Evolutionary conservation across 2,329 filamentous ascomycete genomes (phyloP).

Genomic region (Herpotrichia juniperi): DNA sequence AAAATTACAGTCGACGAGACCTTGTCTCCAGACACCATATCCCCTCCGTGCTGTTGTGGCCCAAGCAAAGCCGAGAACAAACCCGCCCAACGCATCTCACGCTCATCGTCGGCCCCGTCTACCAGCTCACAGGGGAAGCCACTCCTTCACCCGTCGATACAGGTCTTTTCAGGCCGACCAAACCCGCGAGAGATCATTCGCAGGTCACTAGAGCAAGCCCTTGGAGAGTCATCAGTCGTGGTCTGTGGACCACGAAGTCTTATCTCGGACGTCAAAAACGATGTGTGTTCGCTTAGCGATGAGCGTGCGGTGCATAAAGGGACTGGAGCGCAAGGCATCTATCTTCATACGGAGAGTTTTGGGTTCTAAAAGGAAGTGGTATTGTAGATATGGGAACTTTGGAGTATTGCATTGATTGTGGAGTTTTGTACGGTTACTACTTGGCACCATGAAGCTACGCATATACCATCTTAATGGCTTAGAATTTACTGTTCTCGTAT

Average conservation of each 20-base stretch:
- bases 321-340: slow-evolving; percentile 69
- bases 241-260: slow-evolving; percentile 66
- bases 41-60: slow-evolving; percentile 23
- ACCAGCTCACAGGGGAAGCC: slow-evolving; percentile 15
- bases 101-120: slow-evolving; percentile 18
- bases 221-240: slow-evolving; percentile 67
- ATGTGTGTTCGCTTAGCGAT: slow-evolving; percentile 64
- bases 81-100: slow-evolving; percentile 13
- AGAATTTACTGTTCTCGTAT: no score
- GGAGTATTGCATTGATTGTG: neutral
- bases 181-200: slow-evolving; percentile 58
- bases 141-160: slow-evolving; percentile 40
- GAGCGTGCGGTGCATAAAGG: slow-evolving; percentile 72
- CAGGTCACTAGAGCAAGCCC: slow-evolving; percentile 61
- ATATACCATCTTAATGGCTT: no score
- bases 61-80: neutral
- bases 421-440: neutral
- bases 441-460: no score
- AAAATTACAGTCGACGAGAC: slow-evolving; percentile 50
- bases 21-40: slow-evolving; percentile 32
- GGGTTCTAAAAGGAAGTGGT: slow-evolving; percentile 46
- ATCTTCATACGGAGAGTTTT: slow-evolving; percentile 65
- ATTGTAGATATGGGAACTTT: neutral
- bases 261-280: slow-evolving; percentile 60
- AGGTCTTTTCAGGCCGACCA: slow-evolving; percentile 59